These are phyloP conservation scores for Hylodesmum podocarpum DNA, from an alignment of 306 rosid genomes.

Conservation along the genomic window DNA sequence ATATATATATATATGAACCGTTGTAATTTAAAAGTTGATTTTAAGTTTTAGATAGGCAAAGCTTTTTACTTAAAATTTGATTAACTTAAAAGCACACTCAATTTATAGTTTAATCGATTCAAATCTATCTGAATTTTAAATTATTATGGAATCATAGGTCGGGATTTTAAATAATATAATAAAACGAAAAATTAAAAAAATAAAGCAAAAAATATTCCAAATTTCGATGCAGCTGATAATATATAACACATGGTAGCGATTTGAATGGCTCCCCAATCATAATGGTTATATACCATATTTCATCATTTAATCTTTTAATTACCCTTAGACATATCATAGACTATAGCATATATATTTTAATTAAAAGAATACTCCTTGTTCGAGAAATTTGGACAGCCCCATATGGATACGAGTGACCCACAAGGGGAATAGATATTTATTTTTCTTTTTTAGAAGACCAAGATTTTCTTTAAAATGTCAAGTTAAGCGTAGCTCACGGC, in stretches of 20 bases:
- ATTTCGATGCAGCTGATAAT: conserved; percentile 27
- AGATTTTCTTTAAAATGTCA: conserved; percentile 13
- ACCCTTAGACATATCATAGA: neutral
- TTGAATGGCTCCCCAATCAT: conserved; percentile 9
- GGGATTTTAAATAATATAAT: neutral
- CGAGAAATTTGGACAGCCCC: conserved; percentile 41
- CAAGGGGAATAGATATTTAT: neutral
- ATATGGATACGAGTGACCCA: conserved; percentile 44
- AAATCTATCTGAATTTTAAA: neutral
- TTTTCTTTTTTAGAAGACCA: conserved; percentile 8
- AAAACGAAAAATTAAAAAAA: neutral
- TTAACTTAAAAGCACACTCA: neutral
- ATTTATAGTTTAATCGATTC: neutral
- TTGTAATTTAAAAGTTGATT: too few species aligned
- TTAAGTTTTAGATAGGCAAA: too few species aligned
- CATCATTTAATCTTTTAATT: neutral
- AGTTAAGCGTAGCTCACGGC: conserved; percentile 17
- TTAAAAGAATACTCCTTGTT: conserved; percentile 10
- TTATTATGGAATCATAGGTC: conserved; percentile 10
- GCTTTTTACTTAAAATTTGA: too few species aligned
- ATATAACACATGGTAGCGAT: neutral
- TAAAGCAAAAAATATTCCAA: conserved; percentile 13
- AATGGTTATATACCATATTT: conserved; percentile 19
- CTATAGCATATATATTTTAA: conserved; percentile 2
- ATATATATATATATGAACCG: too few species aligned